A percentile compares a stretch with the other conserved stretches of the same genome.
These are phyloP conservation scores for Eremochloa ophiuroides DNA, from an alignment of 176 grass and related monocot species.

Conservation along the genomic window DNA sequence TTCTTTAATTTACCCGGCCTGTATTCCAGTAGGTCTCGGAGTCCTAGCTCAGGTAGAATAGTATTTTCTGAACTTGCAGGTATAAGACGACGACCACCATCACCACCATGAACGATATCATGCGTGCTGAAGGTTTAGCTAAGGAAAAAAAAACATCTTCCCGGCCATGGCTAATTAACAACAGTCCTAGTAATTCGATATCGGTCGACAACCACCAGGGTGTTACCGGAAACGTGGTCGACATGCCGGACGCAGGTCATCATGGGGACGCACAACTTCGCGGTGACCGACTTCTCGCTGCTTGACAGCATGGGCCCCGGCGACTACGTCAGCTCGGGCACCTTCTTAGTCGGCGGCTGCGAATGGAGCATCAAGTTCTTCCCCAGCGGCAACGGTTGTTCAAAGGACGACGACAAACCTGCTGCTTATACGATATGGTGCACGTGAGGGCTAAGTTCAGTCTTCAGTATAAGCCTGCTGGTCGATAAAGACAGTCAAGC, in stretches of 20 bases:
- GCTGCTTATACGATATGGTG: not conserved
- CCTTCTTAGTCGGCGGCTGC: not conserved
- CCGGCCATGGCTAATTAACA: not conserved
- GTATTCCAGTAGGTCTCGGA: too few relatives aligned
- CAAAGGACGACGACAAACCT: fast-evolving
- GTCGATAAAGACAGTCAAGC: not conserved
- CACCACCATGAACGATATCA: too few relatives aligned
- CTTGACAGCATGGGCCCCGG: not conserved
- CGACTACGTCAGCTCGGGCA: not conserved
- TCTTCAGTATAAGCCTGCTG: not conserved
- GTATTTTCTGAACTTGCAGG: too few relatives aligned
- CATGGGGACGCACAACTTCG: not conserved
- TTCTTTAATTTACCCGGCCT: too few relatives aligned
- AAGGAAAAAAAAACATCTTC: not conserved
- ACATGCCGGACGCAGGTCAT: not conserved
- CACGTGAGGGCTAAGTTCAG: not conserved
- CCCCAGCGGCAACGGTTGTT: not conserved
- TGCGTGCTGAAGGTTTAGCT: not conserved
- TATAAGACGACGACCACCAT: too few relatives aligned
- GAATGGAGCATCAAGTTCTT: not conserved
- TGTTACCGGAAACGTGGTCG: not conserved
- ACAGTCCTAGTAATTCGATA: too few relatives aligned
- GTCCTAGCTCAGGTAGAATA: too few relatives aligned
- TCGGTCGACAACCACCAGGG: not conserved
- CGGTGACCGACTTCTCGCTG: not conserved